Base-by-base conservation (phyloP, 2,329 filamentous ascomycete species). In the Aspergillus pseudotamarii region DNA sequence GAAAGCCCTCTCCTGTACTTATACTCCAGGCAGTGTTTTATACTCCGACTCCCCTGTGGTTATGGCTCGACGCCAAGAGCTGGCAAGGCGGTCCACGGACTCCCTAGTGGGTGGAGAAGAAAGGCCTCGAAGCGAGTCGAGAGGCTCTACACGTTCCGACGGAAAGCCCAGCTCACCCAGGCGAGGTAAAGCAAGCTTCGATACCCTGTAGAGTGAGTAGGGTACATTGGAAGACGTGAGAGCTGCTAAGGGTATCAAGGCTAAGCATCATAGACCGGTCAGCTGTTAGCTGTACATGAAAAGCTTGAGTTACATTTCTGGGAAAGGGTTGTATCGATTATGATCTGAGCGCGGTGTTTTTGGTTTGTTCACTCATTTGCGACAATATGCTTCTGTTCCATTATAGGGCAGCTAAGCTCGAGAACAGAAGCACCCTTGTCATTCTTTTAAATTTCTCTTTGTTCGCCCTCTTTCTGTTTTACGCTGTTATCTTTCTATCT, bases 31-130 rank as follows among this genome's bases (percentile, higher is more conserved):
- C 9, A 70, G 81, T 36, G 81, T 83, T 53, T 71, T 86, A 32
- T 85, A 83, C 69, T 81, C 83, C 23, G 81, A 85, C 69, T 81
- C 80, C 1, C 76, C 79, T 6, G 69, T 78, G 23, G 74, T 81
- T 21, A 69, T 79, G 63, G 78, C 75, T 23, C 74, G 79, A 45
- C 70, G 73, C 36, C 75, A 77, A 62, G 80, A 82, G 64, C 66
- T 82, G 58, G 71, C 72, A 2, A 76, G 76, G 66, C 76, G 73
- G 58, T 68, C 68, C 21, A 66, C 60, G 6, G 68, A 70, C 34
- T 62, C 60, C 4, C 51, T 67, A 36, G n/a, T 57, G 16, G 58
- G 63, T 41, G 60, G 59, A 32, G 61, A 64, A 19, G 61, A 60
- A 23, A 43, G 50, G 45, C 51, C 64, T 36, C 65, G 66, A 41